Evolutionary conservation across 768 basidiomycete genomes (phyloP).

Genomic region (Macrolepiota fuliginosa): DNA sequence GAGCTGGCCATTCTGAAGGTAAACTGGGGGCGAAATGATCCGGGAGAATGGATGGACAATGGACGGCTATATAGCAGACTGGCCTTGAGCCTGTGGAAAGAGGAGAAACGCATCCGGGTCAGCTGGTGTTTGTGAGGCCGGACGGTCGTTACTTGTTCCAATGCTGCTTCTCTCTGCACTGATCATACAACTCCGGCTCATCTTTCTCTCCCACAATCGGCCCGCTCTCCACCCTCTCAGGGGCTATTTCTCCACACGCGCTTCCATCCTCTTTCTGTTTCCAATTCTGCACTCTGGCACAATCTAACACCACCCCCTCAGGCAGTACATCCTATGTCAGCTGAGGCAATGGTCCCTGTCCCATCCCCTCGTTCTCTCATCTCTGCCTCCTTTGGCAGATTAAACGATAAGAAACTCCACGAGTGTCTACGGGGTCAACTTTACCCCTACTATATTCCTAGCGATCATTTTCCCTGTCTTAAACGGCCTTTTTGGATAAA

Average conservation of each 20-base stretch:
- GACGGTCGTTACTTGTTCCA: neutral
- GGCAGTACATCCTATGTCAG: too few species aligned
- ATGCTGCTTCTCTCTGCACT: neutral
- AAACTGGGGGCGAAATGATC: neutral
- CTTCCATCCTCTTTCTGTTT: neutral
- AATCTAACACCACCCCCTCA: too few species aligned
- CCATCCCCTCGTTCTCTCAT: neutral
- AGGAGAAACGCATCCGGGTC: slow-evolving; percentile 10
- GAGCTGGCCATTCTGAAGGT: slow-evolving; percentile 56
- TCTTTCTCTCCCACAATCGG: slow-evolving; percentile 5
- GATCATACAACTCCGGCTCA: neutral
- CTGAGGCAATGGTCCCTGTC: too few species aligned
- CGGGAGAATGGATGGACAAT: neutral
- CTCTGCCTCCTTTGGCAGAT: neutral
- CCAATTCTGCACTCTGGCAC: too few species aligned
- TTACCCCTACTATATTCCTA: neutral
- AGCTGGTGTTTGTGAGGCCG: neutral
- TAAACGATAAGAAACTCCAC: neutral
- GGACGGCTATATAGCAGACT: slow-evolving; percentile 5
- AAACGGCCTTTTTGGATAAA: neutral
- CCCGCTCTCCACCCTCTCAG: neutral
- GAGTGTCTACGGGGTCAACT: slow-evolving; percentile 2
- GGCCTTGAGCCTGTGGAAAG: slow-evolving; percentile 10
- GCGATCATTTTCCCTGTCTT: neutral
- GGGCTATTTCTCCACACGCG: neutral